phyloP scores from a whole-genome alignment of 169 alveolate species.

The Plasmodium blacklocki region DNA sequence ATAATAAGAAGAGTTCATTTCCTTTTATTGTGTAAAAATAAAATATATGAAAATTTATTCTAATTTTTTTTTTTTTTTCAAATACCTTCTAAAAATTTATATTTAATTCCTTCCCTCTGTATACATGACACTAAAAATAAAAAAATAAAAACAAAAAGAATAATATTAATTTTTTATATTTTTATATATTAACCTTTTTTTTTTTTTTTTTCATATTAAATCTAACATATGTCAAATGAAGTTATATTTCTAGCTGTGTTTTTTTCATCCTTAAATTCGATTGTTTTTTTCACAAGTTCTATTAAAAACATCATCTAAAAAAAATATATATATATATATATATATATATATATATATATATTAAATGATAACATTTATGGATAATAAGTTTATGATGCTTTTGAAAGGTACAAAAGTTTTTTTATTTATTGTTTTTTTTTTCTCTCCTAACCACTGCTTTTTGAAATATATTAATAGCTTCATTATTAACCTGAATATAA shows the following conservation, averaged over 20 bases:
- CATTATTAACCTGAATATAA: conserved; percentile 36
- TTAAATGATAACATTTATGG: neutral
- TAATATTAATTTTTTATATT: neutral
- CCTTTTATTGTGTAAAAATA: too few relatives aligned
- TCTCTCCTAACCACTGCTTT: conserved; percentile 56
- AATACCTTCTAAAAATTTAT: conserved; percentile 71
- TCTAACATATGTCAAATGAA: conserved; percentile 47
- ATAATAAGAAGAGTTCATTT: too few relatives aligned
- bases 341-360: neutral
- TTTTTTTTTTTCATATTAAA: neutral
- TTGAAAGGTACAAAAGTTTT: neutral
- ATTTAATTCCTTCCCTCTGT: conserved; percentile 69
- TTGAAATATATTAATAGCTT: conserved; percentile 50
- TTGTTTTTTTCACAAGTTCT: conserved; percentile 47
- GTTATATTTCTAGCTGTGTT: conserved; percentile 38
- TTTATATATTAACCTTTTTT: neutral
- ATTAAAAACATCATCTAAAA: conserved; percentile 39
- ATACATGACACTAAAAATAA: conserved; percentile 51
- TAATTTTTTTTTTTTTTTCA: conserved; percentile 9
- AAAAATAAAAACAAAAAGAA: neutral
- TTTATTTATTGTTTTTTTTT: neutral
- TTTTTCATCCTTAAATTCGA: conserved; percentile 61
- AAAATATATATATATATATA: neutral
- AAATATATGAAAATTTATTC: too few relatives aligned
- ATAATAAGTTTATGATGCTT: too few relatives aligned